phyloP scores from a whole-genome alignment of 2,329 filamentous ascomycete species.

The Venturia carpophila region DNA sequence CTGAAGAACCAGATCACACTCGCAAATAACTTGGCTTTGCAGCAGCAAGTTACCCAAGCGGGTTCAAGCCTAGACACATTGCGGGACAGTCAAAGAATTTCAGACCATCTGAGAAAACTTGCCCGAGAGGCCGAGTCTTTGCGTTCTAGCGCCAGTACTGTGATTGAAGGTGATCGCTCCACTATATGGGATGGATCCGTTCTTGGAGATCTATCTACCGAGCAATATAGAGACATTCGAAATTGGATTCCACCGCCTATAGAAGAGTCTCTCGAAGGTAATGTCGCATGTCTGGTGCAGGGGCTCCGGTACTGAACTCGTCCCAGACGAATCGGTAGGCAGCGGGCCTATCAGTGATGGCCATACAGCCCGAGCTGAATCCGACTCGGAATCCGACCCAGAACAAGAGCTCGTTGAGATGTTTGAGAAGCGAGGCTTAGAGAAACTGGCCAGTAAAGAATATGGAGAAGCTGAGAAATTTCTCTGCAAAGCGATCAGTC shows the following conservation, averaged over 20 bases:
- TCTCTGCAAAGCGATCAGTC: slow-evolving; percentile 7
- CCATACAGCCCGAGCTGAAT: neutral
- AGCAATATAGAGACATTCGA: slow-evolving; percentile 3
- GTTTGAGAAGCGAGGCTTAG: neutral
- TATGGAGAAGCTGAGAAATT: neutral
- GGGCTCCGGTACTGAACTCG: neutral
- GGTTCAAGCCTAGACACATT: neutral
- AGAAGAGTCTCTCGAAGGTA: slow-evolving; percentile 12
- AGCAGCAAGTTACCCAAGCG: neutral
- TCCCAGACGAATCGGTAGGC: neutral
- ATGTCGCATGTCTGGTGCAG: neutral
- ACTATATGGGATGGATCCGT: neutral
- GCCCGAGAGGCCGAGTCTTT: neutral
- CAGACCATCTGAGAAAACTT: neutral
- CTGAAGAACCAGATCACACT: neutral
- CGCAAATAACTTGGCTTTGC: neutral
- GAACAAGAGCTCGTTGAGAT: slow-evolving; percentile 1
- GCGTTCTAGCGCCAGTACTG: slow-evolving; percentile 5
- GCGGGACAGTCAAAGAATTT: slow-evolving; percentile 1
- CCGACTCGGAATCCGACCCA: neutral
- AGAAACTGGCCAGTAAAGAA: neutral
- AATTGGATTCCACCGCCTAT: slow-evolving; percentile 3
- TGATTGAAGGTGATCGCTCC: neutral
- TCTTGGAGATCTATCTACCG: neutral
- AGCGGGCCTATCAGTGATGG: neutral